A percentile compares a stretch with the other conserved stretches of the same genome.
Evolutionary conservation across 1,284 basidiomycete genomes (phyloP).

Genomic region (Trichosporon inkin): DNA sequence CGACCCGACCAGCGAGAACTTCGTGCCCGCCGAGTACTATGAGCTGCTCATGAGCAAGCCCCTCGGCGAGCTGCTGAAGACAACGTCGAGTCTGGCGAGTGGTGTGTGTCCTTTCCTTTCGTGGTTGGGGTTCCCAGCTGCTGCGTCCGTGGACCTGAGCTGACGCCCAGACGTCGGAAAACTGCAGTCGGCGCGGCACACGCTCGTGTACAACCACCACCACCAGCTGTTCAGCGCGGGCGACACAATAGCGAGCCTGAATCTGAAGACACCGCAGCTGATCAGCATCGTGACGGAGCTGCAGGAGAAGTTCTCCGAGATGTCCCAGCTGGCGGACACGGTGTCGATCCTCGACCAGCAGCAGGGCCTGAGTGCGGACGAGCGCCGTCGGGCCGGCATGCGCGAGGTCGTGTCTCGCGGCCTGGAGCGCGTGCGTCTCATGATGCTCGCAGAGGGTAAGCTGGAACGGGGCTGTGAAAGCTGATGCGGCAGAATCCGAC

Average conservation of each 20-base stretch:
- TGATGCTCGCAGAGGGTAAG: slow-evolving; percentile 36
- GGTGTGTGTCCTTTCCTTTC: slow-evolving; percentile 34
- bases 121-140: background rate
- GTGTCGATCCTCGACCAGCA: slow-evolving; percentile 28
- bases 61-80: slow-evolving; percentile 40
- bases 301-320: slow-evolving; percentile 47
- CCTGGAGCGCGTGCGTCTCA: slow-evolving; percentile 32
- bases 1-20: slow-evolving; percentile 16
- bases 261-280: slow-evolving; percentile 48
- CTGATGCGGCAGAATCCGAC: slow-evolving; percentile 5
- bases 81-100: slow-evolving; percentile 31
- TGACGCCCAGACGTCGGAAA: slow-evolving; percentile 39
- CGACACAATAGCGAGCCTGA: slow-evolving; percentile 47
- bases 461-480: background rate
- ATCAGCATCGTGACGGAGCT: slow-evolving; percentile 45
- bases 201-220: slow-evolving; percentile 51
- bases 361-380: background rate
- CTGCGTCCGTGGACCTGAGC: background rate
- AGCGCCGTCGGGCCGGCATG: background rate
- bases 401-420: slow-evolving; percentile 12
- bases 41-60: slow-evolving; percentile 38
- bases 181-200: slow-evolving; percentile 44
- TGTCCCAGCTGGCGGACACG: slow-evolving; percentile 44
- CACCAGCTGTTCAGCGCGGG: slow-evolving; percentile 50
- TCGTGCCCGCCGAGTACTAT: slow-evolving; percentile 43